Evolutionary conservation across 805 yeast species (phyloP).

Genomic region (Saccharomyces paradoxus): DNA sequence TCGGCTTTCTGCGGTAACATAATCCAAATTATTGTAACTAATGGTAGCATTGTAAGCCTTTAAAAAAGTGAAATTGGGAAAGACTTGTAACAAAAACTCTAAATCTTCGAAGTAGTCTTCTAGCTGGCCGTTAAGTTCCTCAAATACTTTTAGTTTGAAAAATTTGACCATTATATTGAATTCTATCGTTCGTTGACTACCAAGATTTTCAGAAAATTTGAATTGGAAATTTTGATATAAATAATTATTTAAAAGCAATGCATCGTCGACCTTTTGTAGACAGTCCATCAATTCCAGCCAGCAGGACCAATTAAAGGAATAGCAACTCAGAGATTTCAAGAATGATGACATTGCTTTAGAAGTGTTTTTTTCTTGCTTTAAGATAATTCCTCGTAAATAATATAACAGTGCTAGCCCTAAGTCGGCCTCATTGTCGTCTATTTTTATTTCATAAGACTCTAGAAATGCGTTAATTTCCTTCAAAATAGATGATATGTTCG

Average conservation of each 20-base stretch:
- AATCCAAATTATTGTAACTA: conserved; percentile 78
- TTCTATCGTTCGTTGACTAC: conserved; percentile 9
- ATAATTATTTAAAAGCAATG: conserved; percentile 35
- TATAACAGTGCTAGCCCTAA: conserved; percentile 47
- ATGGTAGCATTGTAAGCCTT: conserved; percentile 77
- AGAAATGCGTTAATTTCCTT: conserved; percentile 33
- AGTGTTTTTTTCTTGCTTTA: conserved; percentile 50
- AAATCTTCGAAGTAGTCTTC: conserved; percentile 45
- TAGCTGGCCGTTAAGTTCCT: conserved; percentile 71
- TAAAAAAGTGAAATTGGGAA: conserved; percentile 69
- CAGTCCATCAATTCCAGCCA: conserved; percentile 75
- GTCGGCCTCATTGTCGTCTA: conserved; percentile 15
- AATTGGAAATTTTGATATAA: conserved; percentile 26
- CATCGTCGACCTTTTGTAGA: conserved; percentile 54
- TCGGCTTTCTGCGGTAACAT: conserved; percentile 64
- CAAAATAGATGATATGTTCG: conserved; percentile 30
- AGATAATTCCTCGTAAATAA: conserved; percentile 64
- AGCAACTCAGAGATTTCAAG: conserved; percentile 50
- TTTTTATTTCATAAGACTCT: conserved; percentile 5
- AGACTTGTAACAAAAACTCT: conserved; percentile 40
- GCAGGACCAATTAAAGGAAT: conserved; percentile 89
- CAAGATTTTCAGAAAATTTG: conserved; percentile 6
- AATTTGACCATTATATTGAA: conserved; percentile 38
- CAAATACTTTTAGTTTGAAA: conserved; percentile 60
- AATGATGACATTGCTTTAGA: conserved; percentile 53